These are phyloP conservation scores for Trichoderma harzianum DNA, from an alignment of 2,329 filamentous ascomycete genomes.

Conservation along the genomic window DNA sequence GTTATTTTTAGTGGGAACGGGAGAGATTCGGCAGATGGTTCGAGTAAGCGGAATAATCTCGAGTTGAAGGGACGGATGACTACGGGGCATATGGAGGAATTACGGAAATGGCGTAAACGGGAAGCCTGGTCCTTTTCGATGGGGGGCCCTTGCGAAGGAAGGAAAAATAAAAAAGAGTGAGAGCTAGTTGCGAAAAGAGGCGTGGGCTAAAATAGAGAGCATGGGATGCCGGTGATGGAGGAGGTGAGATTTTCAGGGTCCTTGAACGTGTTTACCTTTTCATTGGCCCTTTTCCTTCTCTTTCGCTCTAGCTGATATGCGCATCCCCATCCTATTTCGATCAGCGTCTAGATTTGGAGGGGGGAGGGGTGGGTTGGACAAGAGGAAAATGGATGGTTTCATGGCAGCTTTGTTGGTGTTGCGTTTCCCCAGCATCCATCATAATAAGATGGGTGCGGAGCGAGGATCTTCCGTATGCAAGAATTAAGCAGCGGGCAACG, in stretches of 20 bases:
- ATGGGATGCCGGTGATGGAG: neutral
- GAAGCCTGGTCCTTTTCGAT: neutral
- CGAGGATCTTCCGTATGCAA: neutral
- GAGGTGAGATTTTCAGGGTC: conserved; percentile 16
- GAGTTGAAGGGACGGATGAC: neutral
- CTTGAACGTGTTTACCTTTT: neutral
- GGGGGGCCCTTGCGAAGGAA: neutral
- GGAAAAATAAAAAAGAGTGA: neutral
- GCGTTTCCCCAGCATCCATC: neutral
- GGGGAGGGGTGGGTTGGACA: neutral
- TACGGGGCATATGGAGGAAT: neutral
- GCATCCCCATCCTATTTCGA: neutral
- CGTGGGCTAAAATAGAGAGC: neutral
- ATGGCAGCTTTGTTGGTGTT: neutral
- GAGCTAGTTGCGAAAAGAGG: neutral
- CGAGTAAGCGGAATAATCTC: conserved; percentile 10
- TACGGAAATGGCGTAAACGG: neutral
- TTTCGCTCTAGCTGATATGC: neutral
- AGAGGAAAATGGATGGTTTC: neutral
- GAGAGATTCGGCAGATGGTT: conserved; percentile 13
- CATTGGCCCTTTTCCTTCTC: neutral
- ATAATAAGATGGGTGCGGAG: neutral
- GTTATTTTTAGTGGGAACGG: neutral
- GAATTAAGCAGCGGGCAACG: neutral
- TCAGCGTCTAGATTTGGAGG: neutral